phyloP scores from a whole-genome alignment of 2,329 filamentous ascomycete genomes.

The Colletotrichum sp. region DNA sequence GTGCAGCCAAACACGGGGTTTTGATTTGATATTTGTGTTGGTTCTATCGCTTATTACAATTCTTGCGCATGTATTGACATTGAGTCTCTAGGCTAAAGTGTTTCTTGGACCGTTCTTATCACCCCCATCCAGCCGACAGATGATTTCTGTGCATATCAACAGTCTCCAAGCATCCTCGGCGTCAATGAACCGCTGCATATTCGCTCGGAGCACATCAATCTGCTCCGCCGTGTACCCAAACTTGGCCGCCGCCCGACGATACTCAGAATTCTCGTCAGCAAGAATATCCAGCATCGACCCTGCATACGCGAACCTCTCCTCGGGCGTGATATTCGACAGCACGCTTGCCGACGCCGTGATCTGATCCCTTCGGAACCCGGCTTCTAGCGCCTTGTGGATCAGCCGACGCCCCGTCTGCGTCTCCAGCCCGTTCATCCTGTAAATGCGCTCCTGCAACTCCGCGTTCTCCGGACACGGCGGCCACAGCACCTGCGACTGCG shows the following conservation, averaged over 20 bases:
- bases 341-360: slow-evolving; percentile 1
- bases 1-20: neutral
- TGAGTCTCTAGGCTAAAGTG: neutral
- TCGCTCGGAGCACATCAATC: neutral
- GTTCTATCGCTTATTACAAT: neutral
- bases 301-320: neutral
- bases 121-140: neutral
- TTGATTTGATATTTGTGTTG: neutral
- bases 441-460: slow-evolving; percentile 17
- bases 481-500: slow-evolving; percentile 16
- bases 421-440: slow-evolving; percentile 9
- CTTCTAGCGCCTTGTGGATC: slow-evolving; percentile 3
- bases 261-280: neutral
- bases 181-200: neutral
- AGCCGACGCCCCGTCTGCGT: slow-evolving; percentile 2
- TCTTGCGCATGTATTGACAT: neutral
- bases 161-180: slow-evolving; percentile 1
- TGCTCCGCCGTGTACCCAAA: slow-evolving; percentile 11
- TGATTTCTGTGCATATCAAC: slow-evolving; percentile 7
- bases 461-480: slow-evolving; percentile 13
- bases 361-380: neutral
- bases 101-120: too few species aligned
- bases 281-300: slow-evolving; percentile 12
- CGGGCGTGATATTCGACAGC: slow-evolving; percentile 2
- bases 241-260: neutral